These are phyloP conservation scores for Proliferodiscus dingleyae DNA, from an alignment of 2,329 filamentous ascomycete species.

Conservation along the genomic window DNA sequence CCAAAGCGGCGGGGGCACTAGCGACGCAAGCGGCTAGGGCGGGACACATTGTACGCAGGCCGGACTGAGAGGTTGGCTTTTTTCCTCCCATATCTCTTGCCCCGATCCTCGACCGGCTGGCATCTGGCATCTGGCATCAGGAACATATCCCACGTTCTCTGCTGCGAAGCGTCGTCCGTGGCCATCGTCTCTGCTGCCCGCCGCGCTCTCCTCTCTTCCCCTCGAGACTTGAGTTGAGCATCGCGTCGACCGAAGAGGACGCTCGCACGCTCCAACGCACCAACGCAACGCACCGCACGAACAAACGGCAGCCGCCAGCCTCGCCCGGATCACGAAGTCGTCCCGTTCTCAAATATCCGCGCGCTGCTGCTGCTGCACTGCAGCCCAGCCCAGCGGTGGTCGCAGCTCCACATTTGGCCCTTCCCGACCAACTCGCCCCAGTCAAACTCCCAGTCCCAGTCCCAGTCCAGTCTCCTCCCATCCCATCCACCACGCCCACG, in stretches of 20 bases:
- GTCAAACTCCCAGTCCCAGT: neutral
- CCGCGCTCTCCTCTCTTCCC: neutral
- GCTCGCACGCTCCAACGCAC: no score
- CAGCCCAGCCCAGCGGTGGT: no score
- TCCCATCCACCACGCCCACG: neutral
- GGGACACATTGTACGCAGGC: neutral
- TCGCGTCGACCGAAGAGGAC: no score
- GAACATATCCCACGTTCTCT: neutral
- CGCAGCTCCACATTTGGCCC: neutral
- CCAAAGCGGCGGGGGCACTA: neutral
- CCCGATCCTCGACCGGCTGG: neutral
- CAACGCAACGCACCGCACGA: no score
- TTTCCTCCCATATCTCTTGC: neutral
- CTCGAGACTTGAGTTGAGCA: no score
- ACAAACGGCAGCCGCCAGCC: neutral
- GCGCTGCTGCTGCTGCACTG: no score
- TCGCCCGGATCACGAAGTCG: neutral
- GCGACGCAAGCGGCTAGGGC: neutral
- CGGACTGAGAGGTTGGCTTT: neutral
- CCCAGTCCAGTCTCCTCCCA: constrained; percentile 7
- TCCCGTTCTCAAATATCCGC: neutral
- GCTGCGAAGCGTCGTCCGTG: neutral
- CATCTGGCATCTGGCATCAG: neutral
- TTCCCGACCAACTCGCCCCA: no score
- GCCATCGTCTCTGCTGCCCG: neutral